Evolutionary conservation across 768 basidiomycete genomes (phyloP), one percentile per base, ranked within the genome.

Genomic region (Hortiboletus flavorubellus): DNA sequence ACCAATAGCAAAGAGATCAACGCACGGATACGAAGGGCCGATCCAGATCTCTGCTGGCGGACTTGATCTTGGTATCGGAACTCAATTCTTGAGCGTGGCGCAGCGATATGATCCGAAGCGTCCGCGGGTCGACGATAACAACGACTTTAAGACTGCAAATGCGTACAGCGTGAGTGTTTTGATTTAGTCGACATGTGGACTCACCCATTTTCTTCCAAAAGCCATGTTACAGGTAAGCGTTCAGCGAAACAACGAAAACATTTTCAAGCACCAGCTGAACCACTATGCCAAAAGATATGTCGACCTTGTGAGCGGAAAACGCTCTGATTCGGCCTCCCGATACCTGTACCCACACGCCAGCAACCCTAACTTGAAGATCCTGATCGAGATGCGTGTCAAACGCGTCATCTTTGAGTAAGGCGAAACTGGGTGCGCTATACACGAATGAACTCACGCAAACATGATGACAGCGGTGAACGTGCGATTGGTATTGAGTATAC

Each of bases 401-500:
- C 37, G 56, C 7, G 46, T 47, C 46, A 42, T 56, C 3, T 11
- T 54, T 30, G 40, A 56, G 55, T 54, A 47, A 2, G 37, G 2
- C 21, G 1, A 5, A 42, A 2, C 12, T 11, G 1, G 6, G 15
- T 11, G 21, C 8, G 8, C 12, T 14, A n/a, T 38, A 11, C 21
- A 33, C 29, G 12, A 18, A 21, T 33, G 2, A n/a, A 48, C 35
- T 56, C 31, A 31, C 10, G 21, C 12, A 12, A 30, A 8, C 1
- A 31, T 11, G 35, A 33, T 2, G 18, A 16, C 26, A 57, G 56
- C 7, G 8, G n/a, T 10, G 46, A 26, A 43, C 37, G 53, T 21
- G 53, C 56, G 4, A 9, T 34, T 3, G 46, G 56, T 14, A 40
- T 57, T 8, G 56, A 57, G 42, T 57, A 55, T 8, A 49, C 42